phyloP scores from a whole-genome alignment of 139 green algal genomes.

The Asterochloris erici region DNA sequence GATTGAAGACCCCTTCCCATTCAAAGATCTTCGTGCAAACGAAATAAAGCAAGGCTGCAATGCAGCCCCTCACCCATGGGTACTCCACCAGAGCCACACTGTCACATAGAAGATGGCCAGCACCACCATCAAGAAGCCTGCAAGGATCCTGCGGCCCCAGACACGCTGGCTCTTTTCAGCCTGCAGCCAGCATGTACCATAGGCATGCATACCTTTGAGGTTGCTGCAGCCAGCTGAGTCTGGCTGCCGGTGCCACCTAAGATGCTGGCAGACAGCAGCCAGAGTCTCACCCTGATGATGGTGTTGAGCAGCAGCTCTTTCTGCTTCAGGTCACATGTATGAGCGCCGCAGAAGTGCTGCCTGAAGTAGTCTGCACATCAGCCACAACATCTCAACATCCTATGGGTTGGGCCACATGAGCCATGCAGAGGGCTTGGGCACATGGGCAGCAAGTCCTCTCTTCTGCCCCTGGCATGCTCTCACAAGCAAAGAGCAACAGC shows the following conservation, averaged over 20 bases:
- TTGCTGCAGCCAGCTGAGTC: not conserved
- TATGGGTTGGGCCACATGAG: not conserved
- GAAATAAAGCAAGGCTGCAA: not conserved
- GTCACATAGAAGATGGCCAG: conserved; percentile 1
- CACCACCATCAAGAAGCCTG: conserved; percentile 8
- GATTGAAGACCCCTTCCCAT: not conserved
- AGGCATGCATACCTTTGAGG: not conserved
- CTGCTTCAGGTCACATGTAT: conserved; percentile 1
- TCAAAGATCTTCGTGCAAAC: not conserved
- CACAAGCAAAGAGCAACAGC: not conserved
- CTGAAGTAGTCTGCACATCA: conserved; percentile 12
- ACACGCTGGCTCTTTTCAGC: not conserved
- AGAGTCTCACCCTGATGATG: not conserved
- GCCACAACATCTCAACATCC: not conserved
- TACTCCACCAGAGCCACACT: conserved; percentile 1
- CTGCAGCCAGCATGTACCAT: not conserved
- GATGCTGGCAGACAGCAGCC: not conserved
- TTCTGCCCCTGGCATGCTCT: not conserved
- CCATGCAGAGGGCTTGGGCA: too few relatives aligned
- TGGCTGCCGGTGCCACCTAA: not conserved
- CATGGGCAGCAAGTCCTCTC: not conserved
- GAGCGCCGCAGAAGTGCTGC: conserved; percentile 11
- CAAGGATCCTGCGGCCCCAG: conserved; percentile 14
- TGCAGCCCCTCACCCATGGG: conserved; percentile 1
- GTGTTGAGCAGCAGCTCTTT: not conserved